phyloP scores from a whole-genome alignment of 192 early-diverging fungal genomes.

The Piromyces sp. region DNA sequence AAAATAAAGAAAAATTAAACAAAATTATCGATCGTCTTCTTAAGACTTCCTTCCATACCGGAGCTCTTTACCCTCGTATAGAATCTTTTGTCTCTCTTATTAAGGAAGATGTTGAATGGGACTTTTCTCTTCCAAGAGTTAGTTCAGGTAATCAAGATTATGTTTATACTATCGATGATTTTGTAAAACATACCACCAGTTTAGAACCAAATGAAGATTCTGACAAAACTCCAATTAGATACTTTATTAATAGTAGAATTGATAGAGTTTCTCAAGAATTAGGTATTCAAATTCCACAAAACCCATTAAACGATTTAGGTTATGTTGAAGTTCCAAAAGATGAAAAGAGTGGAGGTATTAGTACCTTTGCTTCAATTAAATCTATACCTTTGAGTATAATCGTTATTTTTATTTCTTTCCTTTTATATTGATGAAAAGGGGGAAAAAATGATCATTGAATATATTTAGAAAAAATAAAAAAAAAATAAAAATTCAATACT shows the following conservation, averaged over 20 bases:
- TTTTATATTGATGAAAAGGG: too few relatives aligned
- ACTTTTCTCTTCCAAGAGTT: neutral
- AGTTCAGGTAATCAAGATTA: too few relatives aligned
- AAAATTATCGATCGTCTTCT: neutral
- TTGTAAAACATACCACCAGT: neutral
- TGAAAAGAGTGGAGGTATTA: too few relatives aligned
- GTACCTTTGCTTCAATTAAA: too few relatives aligned
- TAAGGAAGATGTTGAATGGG: neutral
- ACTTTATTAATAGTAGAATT: neutral
- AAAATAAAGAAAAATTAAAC: neutral
- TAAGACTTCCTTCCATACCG: neutral
- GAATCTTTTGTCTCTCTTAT: neutral
- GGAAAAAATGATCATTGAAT: too few relatives aligned
- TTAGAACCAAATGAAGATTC: neutral
- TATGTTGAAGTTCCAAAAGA: neutral
- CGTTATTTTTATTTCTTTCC: too few relatives aligned
- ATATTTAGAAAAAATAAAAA: too few relatives aligned
- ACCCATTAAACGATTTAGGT: neutral
- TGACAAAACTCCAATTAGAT: neutral
- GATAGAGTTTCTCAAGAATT: neutral
- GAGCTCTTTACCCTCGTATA: neutral
- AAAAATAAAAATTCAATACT: too few relatives aligned
- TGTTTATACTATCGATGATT: too few relatives aligned
- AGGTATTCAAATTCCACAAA: neutral
- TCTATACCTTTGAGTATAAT: too few relatives aligned